phyloP scores from a whole-genome alignment of 164 flowering plant species.

The Dillenia turbinata region DNA sequence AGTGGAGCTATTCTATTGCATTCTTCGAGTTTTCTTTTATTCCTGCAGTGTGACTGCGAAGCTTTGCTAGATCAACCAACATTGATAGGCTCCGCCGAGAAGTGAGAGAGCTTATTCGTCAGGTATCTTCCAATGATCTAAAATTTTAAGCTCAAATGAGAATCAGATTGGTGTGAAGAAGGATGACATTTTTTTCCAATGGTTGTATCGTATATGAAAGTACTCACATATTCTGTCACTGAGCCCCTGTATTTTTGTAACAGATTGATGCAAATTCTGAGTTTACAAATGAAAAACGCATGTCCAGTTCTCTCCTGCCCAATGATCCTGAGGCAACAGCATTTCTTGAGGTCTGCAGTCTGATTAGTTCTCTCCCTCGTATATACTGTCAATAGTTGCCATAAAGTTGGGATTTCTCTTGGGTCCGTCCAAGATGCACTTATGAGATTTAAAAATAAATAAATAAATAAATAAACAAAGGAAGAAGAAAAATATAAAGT shows the following conservation, averaged over 20 bases:
- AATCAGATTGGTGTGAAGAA: no score
- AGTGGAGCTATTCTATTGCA: slow-evolving; percentile 92
- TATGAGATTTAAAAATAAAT: no score
- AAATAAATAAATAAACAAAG: no score
- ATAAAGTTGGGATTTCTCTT: no score
- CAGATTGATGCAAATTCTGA: slow-evolving; percentile 78
- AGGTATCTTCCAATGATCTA: slow-evolving; percentile 36
- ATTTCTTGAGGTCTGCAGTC: slow-evolving; percentile 73
- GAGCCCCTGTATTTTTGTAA: neutral
- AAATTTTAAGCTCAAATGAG: no score
- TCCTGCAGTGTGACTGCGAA: slow-evolving; percentile 65
- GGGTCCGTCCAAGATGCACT: no score
- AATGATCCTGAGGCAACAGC: slow-evolving; percentile 63
- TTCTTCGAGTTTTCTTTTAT: slow-evolving; percentile 82
- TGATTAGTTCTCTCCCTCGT: no score
- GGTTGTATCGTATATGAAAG: neutral
- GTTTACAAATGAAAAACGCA: slow-evolving; percentile 60
- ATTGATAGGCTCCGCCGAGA: slow-evolving; percentile 81
- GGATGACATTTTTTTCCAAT: neutral
- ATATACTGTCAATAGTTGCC: no score
- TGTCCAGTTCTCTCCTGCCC: slow-evolving; percentile 57
- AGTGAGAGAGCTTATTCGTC: slow-evolving; percentile 64
- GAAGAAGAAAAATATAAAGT: no score
- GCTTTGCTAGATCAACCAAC: slow-evolving; percentile 77
- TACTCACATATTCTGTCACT: neutral